These are phyloP conservation scores for Scheffersomyces insectosa DNA, from an alignment of 1,139 yeast species.

Conservation along the genomic window DNA sequence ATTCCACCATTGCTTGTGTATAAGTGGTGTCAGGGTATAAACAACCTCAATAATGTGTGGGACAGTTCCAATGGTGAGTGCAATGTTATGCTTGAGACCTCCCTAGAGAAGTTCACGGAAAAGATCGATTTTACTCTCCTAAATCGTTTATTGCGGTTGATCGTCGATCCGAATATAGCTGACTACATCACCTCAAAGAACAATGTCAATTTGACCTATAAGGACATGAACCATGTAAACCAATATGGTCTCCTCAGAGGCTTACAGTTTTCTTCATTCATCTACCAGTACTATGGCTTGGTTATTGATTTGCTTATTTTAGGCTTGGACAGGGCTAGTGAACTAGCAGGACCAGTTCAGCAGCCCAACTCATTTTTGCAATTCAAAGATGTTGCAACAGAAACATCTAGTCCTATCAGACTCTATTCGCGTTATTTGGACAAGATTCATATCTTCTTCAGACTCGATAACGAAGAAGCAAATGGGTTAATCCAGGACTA, in stretches of 20 bases:
- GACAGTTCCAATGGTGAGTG: constrained; percentile 70
- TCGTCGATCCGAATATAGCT: constrained; percentile 89
- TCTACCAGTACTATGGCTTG: constrained; percentile 87
- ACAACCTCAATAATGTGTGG: constrained; percentile 80
- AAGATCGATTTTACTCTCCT: constrained; percentile 86
- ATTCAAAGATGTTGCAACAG: constrained; percentile 59
- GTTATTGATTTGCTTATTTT: constrained; percentile 77
- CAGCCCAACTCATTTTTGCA: constrained; percentile 79
- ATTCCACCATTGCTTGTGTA: constrained; percentile 89
- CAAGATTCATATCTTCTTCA: constrained; percentile 74
- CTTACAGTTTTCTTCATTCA: constrained; percentile 84
- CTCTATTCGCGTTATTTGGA: constrained; percentile 83
- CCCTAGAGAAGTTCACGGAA: constrained; percentile 70
- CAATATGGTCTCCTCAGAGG: constrained; percentile 89
- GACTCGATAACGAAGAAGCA: constrained; percentile 69
- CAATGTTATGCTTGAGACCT: constrained; percentile 81
- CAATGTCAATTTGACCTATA: constrained; percentile 77
- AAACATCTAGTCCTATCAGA: constrained; percentile 69
- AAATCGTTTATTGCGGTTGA: constrained; percentile 74
- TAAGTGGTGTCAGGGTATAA: constrained; percentile 96
- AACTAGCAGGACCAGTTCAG: constrained; percentile 77
- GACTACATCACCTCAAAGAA: constrained; percentile 94
- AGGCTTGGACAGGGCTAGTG: constrained; percentile 85
- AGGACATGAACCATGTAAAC: constrained; percentile 94
- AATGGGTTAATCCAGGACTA: constrained; percentile 75